Percentiles rank a stretch among this genome's conserved stretches.
phyloP scores from a whole-genome alignment of 129 eudicot genomes.

The Flaveria brownii region DNA sequence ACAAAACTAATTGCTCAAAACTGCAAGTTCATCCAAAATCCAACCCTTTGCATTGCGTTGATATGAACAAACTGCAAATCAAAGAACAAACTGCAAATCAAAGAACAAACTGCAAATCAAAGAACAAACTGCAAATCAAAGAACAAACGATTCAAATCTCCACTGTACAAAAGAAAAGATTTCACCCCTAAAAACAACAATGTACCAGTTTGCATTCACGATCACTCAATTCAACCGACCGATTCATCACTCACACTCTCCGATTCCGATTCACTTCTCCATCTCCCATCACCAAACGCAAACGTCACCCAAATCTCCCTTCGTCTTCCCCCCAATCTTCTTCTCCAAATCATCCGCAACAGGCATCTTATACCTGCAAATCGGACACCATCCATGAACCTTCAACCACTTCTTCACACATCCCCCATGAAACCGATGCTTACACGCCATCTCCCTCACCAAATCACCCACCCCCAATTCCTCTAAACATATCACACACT shows the following conservation, averaged over 20 bases:
- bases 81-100: too few relatives aligned
- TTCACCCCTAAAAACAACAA: too few relatives aligned
- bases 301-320: slow-evolving; percentile 58
- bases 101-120: too few relatives aligned
- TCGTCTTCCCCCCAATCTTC: slow-evolving; percentile 12
- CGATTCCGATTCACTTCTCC: neutral
- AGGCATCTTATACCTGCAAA: slow-evolving; percentile 70
- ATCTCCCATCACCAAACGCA: slow-evolving; percentile 31
- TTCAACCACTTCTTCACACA: slow-evolving; percentile 72
- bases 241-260: neutral
- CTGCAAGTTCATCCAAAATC: too few relatives aligned
- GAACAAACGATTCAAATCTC: too few relatives aligned
- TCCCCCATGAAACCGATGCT: slow-evolving; percentile 67
- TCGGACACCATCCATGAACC: slow-evolving; percentile 70
- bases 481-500: slow-evolving; percentile 74
- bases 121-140: too few relatives aligned
- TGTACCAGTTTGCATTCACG: too few relatives aligned
- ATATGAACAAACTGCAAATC: too few relatives aligned
- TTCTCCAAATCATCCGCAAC: slow-evolving; percentile 39
- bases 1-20: too few relatives aligned
- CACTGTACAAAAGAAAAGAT: too few relatives aligned
- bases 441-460: slow-evolving; percentile 66
- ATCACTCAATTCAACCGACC: too few relatives aligned
- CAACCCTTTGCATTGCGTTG: too few relatives aligned
- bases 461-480: slow-evolving; percentile 51